Evolutionary conservation across 257 asterid species (phyloP), one percentile per base, ranked within the genome.

Genomic region (Dorcoceras hygrometricum): DNA sequence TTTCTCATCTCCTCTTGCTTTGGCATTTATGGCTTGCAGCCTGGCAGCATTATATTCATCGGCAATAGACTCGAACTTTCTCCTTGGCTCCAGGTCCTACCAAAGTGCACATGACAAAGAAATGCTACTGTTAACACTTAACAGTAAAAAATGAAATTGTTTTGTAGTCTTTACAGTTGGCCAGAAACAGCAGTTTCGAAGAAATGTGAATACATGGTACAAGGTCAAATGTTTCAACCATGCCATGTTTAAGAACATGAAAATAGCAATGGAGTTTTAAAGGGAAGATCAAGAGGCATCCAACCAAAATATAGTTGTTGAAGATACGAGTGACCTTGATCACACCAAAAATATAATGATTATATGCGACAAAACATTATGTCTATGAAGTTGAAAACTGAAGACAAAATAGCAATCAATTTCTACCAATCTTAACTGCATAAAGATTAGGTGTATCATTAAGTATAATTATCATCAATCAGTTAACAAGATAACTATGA

Each of bases 31-130:
- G 39, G 97, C 99, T 80, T 88, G 87, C 78, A 81, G 61, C 83
- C 97, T 88, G 59, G 99, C 99, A 62, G 81, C 81, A 73, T 80
- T 84, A 82, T 84, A 93, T 65, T 93, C 97, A 70, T 83, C 83
- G 59, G 84, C 77, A 75, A 93, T 81, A 67, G 85, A 75, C 76
- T 81, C 95, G 66, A 69, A 58, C 78, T 80, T 76, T 58, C 75
- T 72, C 83, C 86, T 82, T 66, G 96, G 90, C 75, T 80, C 76
- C 72, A 32, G 60, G 25, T 64, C 88, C 98, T 93, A 71, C 65
- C 63, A 71, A 56, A 65, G 28, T 54, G 69, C 68, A 71, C 23
- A 72, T 9, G 48, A 65, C 63, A 72, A 43, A 29, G 24, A 59
- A 69, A 74, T 63, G 61, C 28, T 57, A 31, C 65, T 61, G 63